Evolutionary conservation across 1,139 yeast genomes (phyloP), one percentile per base, ranked within the genome.

Genomic region (Hyphopichia khmerensis): DNA sequence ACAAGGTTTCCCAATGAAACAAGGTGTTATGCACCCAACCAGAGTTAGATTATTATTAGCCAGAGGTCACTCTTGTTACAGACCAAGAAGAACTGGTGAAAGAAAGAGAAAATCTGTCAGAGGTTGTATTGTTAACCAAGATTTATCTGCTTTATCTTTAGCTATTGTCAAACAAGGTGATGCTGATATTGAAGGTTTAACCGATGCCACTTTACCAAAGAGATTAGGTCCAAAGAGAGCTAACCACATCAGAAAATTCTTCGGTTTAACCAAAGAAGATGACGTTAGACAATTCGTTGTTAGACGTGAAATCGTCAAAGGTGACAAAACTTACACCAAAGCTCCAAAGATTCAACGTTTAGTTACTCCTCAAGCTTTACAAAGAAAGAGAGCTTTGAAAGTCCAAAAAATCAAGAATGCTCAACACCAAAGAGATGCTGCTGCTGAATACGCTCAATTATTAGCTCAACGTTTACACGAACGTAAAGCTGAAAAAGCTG

Each of bases 1-100:
- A 82, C 99, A 93, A 83, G 99, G 99, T 82, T 95, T 93, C 96
- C 98, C 99, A 80, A 93, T 95, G 99, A 93, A 91, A 79, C 99
- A 93, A 81, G 97, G 97, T 85, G 99, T 93, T 59, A 82, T 93
- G 84, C 95, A 89, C 82, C 98, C 99, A 78, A 89, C 95, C 84
- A 95, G 99, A 87, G 98, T 95, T 67, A 90, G 88, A 76, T 85
- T 93, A 67, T 84, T 95, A 72, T 82, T 93, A 72, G 74, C 96
- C 64, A 84, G 88, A 79, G 96, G 95, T 68, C 87, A 81, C 83
- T 88, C 97, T 67, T 91, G 98, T 85, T 93, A 93, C 96, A 93
- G 99, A 84, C 96, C 96, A 77, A 95, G 99, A 84, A 89, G 99
- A 81, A 70, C 77, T 59, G 99, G 99, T 85, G 99, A 93, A 84